A percentile compares a stretch with the other conserved stretches of the same genome.
These are phyloP conservation scores for Phytophthora tentaculata DNA, from an alignment of 352 stramenopile genomes.

Conservation along the genomic window DNA sequence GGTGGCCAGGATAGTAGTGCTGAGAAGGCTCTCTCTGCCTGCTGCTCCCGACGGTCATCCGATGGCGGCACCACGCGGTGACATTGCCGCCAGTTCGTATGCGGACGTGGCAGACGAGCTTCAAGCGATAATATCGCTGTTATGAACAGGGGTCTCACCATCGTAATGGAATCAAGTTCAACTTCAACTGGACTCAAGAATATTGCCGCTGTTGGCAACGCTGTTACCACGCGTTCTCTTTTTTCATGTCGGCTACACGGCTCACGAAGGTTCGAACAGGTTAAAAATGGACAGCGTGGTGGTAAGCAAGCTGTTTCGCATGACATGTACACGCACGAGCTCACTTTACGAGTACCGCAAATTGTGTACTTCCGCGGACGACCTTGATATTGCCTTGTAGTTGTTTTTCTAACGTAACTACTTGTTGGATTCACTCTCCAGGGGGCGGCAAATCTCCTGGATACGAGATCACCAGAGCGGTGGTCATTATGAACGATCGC, in stretches of 20 bases:
- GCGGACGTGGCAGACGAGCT: conserved; percentile 23
- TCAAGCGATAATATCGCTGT: conserved; percentile 15
- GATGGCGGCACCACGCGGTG: conserved; percentile 13
- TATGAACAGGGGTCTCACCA: conserved; percentile 8
- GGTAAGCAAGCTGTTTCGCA: conserved; percentile 12
- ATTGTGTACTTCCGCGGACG: too few relatives aligned
- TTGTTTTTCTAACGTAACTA: too few relatives aligned
- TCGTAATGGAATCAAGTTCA: conserved; percentile 22
- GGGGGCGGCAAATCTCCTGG: too few relatives aligned
- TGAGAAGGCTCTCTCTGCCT: conserved; percentile 7
- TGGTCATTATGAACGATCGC: too few relatives aligned
- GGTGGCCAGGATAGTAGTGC: not conserved
- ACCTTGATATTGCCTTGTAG: too few relatives aligned
- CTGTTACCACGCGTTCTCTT: not conserved
- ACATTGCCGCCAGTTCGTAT: conserved; percentile 5
- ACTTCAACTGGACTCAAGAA: conserved; percentile 22
- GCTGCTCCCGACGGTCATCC: not conserved
- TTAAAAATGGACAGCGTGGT: not conserved
- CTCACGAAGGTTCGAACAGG: conserved; percentile 12
- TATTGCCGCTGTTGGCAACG: conserved; percentile 7
- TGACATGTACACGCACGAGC: too few relatives aligned
- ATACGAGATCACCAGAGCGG: too few relatives aligned
- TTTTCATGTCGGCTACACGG: too few relatives aligned
- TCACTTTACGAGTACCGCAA: not conserved
- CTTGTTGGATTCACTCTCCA: too few relatives aligned